Evolutionary conservation across 179 eudicot species (phyloP).

Genomic region (Beta corolliflora): DNA sequence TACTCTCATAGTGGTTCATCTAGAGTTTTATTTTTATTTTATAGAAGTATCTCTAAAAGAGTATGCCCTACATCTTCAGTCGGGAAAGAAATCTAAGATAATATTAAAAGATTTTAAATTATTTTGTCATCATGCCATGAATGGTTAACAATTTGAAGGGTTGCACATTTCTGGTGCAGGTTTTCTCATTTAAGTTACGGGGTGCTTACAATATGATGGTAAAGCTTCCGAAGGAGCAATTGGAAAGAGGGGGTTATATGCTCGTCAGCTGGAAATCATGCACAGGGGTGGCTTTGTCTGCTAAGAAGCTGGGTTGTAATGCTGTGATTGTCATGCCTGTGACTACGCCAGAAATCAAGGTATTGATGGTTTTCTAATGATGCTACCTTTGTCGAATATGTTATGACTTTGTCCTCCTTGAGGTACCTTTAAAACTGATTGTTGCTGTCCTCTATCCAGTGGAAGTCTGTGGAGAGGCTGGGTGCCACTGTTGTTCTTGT

Average conservation of each 20-base stretch:
- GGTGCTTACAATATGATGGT: slow-evolving; percentile 99
- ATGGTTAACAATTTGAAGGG: background rate
- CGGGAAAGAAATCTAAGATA: background rate
- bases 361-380: slow-evolving; percentile 18
- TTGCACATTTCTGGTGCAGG: slow-evolving; percentile 40
- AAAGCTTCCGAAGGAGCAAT: slow-evolving; percentile 73
- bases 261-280: slow-evolving; percentile 99
- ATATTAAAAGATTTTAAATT: background rate
- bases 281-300: slow-evolving; percentile 95
- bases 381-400: background rate
- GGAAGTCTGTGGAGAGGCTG: slow-evolving; percentile 88
- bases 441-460: slow-evolving; percentile 40
- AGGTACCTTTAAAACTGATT: slow-evolving; percentile 6
- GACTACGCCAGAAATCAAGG: slow-evolving; percentile 99
- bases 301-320: slow-evolving; percentile 70
- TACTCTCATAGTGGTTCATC: background rate
- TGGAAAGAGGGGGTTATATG: slow-evolving; percentile 89
- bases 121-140: background rate
- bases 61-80: background rate
- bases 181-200: slow-evolving; percentile 90
- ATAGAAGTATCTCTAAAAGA: no score
- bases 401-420: background rate
- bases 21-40: background rate
- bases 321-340: slow-evolving; percentile 98
- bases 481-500: slow-evolving; percentile 94